Conservation (phyloP, 2,329 filamentous ascomycete genomes). For the Clonostachys solani region DNA sequence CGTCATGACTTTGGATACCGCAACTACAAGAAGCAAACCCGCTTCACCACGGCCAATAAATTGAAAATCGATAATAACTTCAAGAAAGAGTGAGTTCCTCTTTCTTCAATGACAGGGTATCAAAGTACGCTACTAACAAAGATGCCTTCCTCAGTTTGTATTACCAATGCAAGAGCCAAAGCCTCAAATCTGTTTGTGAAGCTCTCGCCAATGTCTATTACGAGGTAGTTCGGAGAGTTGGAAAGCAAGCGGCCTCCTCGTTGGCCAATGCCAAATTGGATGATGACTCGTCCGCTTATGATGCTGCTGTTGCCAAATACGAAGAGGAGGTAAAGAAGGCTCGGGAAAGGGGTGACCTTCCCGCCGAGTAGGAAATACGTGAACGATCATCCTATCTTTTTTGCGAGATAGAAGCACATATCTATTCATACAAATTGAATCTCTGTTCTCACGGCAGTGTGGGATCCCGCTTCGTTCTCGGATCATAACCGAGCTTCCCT, state of each 20-base stretch:
- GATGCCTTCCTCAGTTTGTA: conserved; percentile 13
- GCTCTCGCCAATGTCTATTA: conserved; percentile 24
- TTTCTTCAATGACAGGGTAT: background rate
- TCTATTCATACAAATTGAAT: too few species aligned
- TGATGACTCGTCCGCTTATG: background rate
- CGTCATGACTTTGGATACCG: conserved; percentile 17
- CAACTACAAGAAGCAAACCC: conserved; percentile 26
- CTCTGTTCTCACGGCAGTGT: too few species aligned
- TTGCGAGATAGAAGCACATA: too few species aligned
- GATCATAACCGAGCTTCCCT: too few species aligned
- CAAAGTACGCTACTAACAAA: background rate
- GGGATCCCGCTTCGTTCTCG: too few species aligned
- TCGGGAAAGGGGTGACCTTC: background rate
- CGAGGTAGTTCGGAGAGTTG: conserved; percentile 20
- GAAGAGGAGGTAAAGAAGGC: conserved; percentile 1
- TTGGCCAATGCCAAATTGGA: background rate
- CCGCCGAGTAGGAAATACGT: background rate
- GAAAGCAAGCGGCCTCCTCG: conserved; percentile 2
- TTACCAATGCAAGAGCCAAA: conserved; percentile 15
- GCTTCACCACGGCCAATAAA: conserved; percentile 4
- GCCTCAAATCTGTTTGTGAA: conserved; percentile 11
- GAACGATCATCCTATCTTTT: too few species aligned
- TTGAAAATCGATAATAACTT: conserved; percentile 26
- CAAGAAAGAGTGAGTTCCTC: conserved; percentile 19
- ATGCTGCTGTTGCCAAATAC: conserved; percentile 1